Evolutionary conservation across 2,329 filamentous ascomycete species (phyloP), one percentile per base, ranked within the genome.

Genomic region (Xylariaceae sp.): DNA sequence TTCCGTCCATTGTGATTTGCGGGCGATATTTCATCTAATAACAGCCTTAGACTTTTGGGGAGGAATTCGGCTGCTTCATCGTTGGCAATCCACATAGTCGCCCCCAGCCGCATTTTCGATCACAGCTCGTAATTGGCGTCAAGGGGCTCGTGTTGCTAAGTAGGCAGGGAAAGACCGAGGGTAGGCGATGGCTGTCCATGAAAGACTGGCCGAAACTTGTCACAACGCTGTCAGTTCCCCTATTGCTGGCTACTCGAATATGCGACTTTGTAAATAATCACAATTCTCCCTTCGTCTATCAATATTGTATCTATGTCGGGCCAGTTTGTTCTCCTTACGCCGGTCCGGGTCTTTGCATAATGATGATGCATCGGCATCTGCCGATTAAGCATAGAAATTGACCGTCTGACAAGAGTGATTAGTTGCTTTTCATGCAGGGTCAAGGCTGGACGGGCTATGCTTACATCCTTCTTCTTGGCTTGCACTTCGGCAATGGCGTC

Each of bases 401-500:
- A 77, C 74, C 21, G 74, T 77, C 73, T 76, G 41, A 5, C 12
- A 31, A 34, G 11, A 18, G 31, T n/a, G 19, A 42, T 64, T 52
- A 63, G 61, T 43, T 31, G 28, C 11, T 5, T 5, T 9, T 12
- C 17, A 21, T n/a, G 28, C 3, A 32, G 31, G 8, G 38, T 9
- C 8, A 15, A 12, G 4, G 5, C 16, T 24, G 1, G 11, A 16
- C 0, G 18, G 31, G 15, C 14, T 26, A 11, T 33, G 71, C 75
- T 69, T 55, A 78, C 75, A 48, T 94, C 88, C 78, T 94, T 94
- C 84, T 95, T 95, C 82, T 95, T 83, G 47, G 84, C 82, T 65
- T 89, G 88, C 54, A 98, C 92, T 68, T 98, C 92, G 26, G 88
- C 78, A 64, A 98, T 97, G 45, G 92, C 92, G 71, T 98, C 92